Conservation (phyloP, 306 rosid species). For the Pterocarpus santalinus region DNA sequence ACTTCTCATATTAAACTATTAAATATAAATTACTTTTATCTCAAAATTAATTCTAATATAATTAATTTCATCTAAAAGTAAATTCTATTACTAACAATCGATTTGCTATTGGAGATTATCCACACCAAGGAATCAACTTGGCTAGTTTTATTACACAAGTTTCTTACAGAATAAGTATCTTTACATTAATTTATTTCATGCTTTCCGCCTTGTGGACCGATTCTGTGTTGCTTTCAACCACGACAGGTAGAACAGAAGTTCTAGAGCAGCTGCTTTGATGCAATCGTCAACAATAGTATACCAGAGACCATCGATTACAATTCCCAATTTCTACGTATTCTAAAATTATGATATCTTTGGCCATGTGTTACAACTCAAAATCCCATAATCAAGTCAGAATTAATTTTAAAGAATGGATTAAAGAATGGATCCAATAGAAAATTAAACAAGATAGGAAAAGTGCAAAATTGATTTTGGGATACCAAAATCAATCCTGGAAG, state of each 20-base stretch:
- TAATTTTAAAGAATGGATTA: no score
- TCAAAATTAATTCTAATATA: no score
- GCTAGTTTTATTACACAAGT: neutral
- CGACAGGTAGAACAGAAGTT: neutral
- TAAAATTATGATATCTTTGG: neutral
- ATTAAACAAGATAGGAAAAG: no score
- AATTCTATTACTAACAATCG: no score
- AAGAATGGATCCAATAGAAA: no score
- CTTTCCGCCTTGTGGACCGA: neutral
- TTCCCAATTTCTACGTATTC: neutral
- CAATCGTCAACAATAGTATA: neutral
- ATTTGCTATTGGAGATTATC: constrained; percentile 57
- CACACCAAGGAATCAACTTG: constrained; percentile 3
- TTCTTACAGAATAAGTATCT: no score
- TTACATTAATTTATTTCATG: no score
- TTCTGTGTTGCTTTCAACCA: neutral
- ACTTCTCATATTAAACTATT: no score
- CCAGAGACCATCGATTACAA: neutral
- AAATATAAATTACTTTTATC: no score
- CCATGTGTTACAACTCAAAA: neutral
- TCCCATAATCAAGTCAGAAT: neutral
- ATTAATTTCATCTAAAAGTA: no score
- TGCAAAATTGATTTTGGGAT: no score
- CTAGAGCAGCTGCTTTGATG: neutral
- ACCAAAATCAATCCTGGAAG: no score